Evolutionary conservation across 2,329 filamentous ascomycete species (phyloP).

Genomic region (Pyrenochaeta sp.): DNA sequence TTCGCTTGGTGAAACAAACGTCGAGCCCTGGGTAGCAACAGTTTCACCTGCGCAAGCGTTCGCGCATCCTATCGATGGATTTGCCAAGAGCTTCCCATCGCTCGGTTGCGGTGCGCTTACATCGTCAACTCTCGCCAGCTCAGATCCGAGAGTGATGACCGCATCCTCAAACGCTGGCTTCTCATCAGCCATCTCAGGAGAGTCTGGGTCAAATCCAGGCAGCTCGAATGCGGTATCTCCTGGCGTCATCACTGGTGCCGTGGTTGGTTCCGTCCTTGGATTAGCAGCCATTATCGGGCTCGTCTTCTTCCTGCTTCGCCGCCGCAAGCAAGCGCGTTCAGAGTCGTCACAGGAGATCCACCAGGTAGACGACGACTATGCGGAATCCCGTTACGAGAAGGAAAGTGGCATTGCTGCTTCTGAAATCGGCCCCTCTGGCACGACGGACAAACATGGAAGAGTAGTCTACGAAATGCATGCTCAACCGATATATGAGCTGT

Average conservation of each 20-base stretch:
- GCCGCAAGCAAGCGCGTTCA: constrained; percentile 8
- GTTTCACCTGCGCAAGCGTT: constrained; percentile 26
- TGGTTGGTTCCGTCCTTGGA: constrained; percentile 21
- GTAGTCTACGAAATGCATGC: constrained; percentile 11
- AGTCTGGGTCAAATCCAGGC: constrained; percentile 3
- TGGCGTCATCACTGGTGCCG: constrained; percentile 31
- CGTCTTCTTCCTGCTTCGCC: constrained; percentile 20
- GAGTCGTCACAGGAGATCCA: constrained; percentile 8
- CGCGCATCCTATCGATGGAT: constrained; percentile 41
- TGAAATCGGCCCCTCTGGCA: constrained; percentile 5
- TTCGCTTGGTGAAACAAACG: constrained; percentile 14
- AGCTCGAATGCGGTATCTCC: constrained; percentile 7
- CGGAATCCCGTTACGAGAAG: background rate
- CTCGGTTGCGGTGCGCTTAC: constrained; percentile 19
- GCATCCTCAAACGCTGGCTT: background rate
- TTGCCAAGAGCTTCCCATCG: constrained; percentile 17
- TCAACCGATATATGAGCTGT: constrained; percentile 8
- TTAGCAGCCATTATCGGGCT: constrained; percentile 24
- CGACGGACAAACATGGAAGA: background rate
- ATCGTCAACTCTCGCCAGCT: background rate
- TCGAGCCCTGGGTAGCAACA: constrained; percentile 13
- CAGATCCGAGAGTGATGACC: too few species aligned
- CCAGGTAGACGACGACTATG: constrained; percentile 13
- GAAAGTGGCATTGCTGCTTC: background rate
- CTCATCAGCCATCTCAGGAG: background rate